A percentile compares a stretch with the other conserved stretches of the same genome.
phyloP scores from a whole-genome alignment of 192 early-diverging fungal species.

The Pecoramyces ruminantium region DNA sequence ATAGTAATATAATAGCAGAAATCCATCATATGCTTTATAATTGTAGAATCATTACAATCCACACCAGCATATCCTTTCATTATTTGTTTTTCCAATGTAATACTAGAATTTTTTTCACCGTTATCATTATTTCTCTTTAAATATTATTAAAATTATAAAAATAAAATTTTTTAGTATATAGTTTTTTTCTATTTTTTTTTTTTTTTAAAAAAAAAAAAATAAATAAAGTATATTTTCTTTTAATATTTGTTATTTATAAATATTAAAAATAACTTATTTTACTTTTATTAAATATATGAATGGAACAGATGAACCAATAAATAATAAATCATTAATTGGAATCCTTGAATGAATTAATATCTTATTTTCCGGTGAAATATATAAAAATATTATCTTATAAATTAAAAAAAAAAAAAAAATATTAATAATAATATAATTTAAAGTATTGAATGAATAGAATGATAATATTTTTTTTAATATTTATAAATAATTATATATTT shows the following conservation, averaged over 20 bases:
- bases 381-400: background rate
- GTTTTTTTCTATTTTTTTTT: no score
- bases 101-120: background rate
- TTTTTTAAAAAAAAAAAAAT: no score
- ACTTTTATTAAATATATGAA: background rate
- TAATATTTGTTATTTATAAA: no score
- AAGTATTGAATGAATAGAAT: no score
- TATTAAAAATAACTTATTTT: background rate
- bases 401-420: background rate
- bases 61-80: background rate
- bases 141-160: no score
- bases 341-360: background rate
- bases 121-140: background rate
- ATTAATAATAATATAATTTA: no score
- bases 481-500: no score
- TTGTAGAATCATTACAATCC: background rate
- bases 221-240: no score
- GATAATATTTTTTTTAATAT: no score
- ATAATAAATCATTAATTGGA: background rate
- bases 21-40: constrained; percentile 20
- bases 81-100: background rate
- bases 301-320: background rate
- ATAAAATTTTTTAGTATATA: no score
- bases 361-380: background rate
- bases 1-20: constrained; percentile 25